phyloP scores from a whole-genome alignment of 2,329 filamentous ascomycete genomes.

The Apiospora hydei region DNA sequence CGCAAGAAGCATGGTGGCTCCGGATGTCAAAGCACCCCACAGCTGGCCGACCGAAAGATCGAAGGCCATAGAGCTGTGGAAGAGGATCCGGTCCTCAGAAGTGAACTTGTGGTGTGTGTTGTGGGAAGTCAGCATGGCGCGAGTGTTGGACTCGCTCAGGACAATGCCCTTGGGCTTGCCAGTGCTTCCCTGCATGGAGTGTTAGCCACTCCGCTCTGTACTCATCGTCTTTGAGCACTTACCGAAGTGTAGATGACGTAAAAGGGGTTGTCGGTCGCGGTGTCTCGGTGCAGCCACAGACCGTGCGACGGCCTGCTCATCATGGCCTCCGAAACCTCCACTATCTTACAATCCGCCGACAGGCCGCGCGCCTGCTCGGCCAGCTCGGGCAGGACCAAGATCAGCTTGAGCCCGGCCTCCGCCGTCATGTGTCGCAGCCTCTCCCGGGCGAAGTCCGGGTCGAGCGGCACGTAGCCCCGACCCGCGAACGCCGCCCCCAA shows the following conservation, averaged over 20 bases:
- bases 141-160: background rate
- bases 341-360: background rate
- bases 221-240: background rate
- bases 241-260: background rate
- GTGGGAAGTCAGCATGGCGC: background rate
- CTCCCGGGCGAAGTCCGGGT: background rate
- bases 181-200: background rate
- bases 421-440: background rate
- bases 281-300: background rate
- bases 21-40: background rate
- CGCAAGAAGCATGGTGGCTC: background rate
- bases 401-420: background rate
- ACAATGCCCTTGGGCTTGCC: background rate
- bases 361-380: background rate
- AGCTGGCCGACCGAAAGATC: background rate
- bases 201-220: background rate
- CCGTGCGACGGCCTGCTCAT: too few relatives aligned
- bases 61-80: background rate
- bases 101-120: background rate
- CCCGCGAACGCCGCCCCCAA: background rate
- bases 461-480: background rate
- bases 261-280: background rate
- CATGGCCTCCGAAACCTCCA: background rate
- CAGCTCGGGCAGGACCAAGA: background rate
- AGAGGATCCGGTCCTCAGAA: background rate